A percentile compares a stretch with the other conserved stretches of the same genome.
These are phyloP conservation scores for Pythium oligandrum DNA, from an alignment of 352 stramenopile genomes.

Conservation along the genomic window DNA sequence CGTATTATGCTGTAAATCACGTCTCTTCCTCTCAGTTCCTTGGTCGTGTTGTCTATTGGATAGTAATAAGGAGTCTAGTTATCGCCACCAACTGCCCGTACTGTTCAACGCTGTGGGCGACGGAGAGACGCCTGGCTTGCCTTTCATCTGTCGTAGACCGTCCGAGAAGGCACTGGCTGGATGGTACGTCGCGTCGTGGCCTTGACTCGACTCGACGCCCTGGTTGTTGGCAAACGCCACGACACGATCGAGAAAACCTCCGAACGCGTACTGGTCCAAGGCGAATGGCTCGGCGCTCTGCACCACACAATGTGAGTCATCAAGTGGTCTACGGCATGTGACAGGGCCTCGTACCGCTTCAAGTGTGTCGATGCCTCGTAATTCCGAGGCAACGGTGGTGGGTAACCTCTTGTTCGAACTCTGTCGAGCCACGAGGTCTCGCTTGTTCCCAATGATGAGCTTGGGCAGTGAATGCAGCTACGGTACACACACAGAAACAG, in stretches of 20 bases:
- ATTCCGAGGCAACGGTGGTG: conserved; percentile 19
- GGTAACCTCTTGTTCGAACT: conserved; percentile 19
- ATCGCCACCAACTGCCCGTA: conserved; percentile 11
- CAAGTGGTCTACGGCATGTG: too few relatives aligned
- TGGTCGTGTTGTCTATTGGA: too few relatives aligned
- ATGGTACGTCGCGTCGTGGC: conserved; percentile 1
- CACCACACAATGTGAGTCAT: neutral
- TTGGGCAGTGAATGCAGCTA: conserved; percentile 54
- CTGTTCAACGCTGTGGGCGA: conserved; percentile 3
- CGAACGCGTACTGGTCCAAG: conserved; percentile 48
- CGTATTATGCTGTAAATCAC: too few relatives aligned
- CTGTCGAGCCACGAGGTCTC: conserved; percentile 37
- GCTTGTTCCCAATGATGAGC: conserved; percentile 81
- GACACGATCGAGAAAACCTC: conserved; percentile 61
- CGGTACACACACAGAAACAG: neutral
- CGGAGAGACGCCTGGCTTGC: conserved; percentile 18
- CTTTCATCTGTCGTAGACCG: conserved; percentile 47
- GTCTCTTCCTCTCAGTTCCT: too few relatives aligned
- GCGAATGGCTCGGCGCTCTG: conserved; percentile 54
- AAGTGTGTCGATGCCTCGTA: conserved; percentile 44
- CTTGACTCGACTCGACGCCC: neutral
- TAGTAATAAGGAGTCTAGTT: neutral
- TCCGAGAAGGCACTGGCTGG: conserved; percentile 20
- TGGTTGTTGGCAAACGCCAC: conserved; percentile 47
- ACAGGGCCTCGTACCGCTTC: conserved; percentile 36